phyloP scores from a whole-genome alignment of 148 eudicot species.

The Heliosperma pusillum region DNA sequence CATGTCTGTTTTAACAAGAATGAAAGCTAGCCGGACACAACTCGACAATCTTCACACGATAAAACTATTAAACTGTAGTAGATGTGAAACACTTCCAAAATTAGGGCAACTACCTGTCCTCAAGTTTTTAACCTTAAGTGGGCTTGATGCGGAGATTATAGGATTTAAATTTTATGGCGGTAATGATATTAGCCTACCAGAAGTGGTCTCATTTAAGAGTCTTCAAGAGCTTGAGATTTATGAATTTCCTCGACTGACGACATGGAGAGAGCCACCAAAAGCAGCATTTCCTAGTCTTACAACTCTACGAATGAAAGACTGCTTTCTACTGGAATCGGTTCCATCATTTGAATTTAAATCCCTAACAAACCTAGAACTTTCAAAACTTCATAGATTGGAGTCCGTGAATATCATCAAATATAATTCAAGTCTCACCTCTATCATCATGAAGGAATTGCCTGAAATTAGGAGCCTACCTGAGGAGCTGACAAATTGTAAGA shows the following conservation, averaged over 20 bases:
- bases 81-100: slow-evolving; percentile 3
- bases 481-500: background rate
- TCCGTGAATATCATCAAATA: slow-evolving; percentile 7
- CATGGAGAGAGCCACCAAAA: background rate
- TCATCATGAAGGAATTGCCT: background rate
- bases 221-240: background rate
- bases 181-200: background rate
- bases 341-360: background rate
- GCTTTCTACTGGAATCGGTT: background rate
- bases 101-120: background rate
- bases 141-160: background rate
- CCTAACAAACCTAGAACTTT: background rate
- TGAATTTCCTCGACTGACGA: background rate
- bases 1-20: background rate
- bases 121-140: background rate
- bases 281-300: slow-evolving; percentile 1
- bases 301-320: background rate
- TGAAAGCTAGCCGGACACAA: too few species aligned
- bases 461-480: background rate
- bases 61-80: background rate
- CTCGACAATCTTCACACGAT: background rate
- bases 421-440: background rate
- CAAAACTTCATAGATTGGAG: background rate
- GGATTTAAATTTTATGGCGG: background rate
- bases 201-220: background rate